Evolutionary conservation across 75 land plant species (phyloP).

Genomic region (Pinus albicaulis): DNA sequence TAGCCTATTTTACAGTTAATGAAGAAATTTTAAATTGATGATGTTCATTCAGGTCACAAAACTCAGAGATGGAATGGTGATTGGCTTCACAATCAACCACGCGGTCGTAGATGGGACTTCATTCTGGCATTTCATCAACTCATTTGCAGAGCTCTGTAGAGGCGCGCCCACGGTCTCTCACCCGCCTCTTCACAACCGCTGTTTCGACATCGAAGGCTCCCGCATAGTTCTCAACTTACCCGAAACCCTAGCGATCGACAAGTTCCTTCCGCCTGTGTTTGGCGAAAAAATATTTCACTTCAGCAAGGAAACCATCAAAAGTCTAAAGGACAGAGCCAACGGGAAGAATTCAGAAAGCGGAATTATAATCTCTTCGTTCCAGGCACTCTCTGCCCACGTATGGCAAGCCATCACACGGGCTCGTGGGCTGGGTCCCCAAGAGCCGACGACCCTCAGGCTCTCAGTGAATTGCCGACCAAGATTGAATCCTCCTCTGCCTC

Average conservation of each 20-base stretch:
- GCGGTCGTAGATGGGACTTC: constrained; percentile 51
- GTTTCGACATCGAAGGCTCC: constrained; percentile 10
- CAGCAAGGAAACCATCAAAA: constrained; percentile 20
- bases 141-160: constrained; percentile 35
- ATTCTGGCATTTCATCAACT: constrained; percentile 56
- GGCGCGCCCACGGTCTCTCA: constrained; percentile 13
- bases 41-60: constrained; percentile 24
- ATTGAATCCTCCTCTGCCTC: constrained; percentile 14
- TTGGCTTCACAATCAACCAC: constrained; percentile 57
- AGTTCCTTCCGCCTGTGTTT: constrained; percentile 7
- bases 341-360: background rate
- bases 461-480: constrained; percentile 9
- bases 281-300: constrained; percentile 49
- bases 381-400: constrained; percentile 24
- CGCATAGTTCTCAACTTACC: constrained; percentile 9
- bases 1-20: too few relatives aligned
- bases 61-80: constrained; percentile 54
- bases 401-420: constrained; percentile 22
- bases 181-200: constrained; percentile 3
- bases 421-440: background rate
- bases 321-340: constrained; percentile 40
- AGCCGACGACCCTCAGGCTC: background rate
- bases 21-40: background rate
- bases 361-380: constrained; percentile 23
- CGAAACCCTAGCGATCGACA: background rate